These are phyloP conservation scores for Kodamaea hsintzibuensis DNA, from an alignment of 805 yeast species.

Conservation along the genomic window DNA sequence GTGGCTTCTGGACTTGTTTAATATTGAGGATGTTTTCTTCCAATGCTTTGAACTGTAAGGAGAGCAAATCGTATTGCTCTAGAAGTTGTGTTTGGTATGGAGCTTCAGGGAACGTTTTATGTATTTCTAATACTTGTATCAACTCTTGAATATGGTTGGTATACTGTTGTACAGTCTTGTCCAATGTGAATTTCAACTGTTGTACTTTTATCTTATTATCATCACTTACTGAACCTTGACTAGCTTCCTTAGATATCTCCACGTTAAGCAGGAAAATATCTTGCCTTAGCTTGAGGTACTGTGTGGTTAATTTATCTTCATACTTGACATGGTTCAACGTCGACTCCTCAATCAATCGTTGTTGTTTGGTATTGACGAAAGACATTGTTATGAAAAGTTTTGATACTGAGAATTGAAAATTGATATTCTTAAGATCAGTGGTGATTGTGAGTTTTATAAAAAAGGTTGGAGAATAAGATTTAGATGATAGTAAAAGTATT, in stretches of 20 bases:
- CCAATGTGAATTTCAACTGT: constrained; percentile 31
- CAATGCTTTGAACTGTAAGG: constrained; percentile 14
- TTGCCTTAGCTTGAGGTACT: constrained; percentile 35
- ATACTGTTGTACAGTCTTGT: constrained; percentile 26
- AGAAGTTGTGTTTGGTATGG: constrained; percentile 23
- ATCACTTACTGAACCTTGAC: constrained; percentile 11
- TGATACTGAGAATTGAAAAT: neutral
- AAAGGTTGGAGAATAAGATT: no score
- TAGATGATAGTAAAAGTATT: no score
- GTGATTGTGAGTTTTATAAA: no score
- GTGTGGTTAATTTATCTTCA: constrained; percentile 33
- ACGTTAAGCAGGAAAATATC: constrained; percentile 24
- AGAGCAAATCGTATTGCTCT: constrained; percentile 21
- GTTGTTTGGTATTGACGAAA: constrained; percentile 23
- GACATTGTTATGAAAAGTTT: neutral
- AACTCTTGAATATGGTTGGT: constrained; percentile 25
- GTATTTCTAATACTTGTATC: constrained; percentile 18
- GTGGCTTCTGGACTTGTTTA: constrained; percentile 33
- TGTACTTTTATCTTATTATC: constrained; percentile 17
- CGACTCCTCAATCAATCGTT: constrained; percentile 33
- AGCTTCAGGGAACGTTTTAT: constrained; percentile 11
- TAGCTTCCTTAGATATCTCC: constrained; percentile 12
- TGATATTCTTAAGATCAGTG: neutral
- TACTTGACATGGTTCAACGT: constrained; percentile 29
- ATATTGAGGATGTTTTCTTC: constrained; percentile 25